These are phyloP conservation scores for Ceratocystiopsis brevicomis DNA, from an alignment of 2,329 filamentous ascomycete genomes.

Conservation along the genomic window DNA sequence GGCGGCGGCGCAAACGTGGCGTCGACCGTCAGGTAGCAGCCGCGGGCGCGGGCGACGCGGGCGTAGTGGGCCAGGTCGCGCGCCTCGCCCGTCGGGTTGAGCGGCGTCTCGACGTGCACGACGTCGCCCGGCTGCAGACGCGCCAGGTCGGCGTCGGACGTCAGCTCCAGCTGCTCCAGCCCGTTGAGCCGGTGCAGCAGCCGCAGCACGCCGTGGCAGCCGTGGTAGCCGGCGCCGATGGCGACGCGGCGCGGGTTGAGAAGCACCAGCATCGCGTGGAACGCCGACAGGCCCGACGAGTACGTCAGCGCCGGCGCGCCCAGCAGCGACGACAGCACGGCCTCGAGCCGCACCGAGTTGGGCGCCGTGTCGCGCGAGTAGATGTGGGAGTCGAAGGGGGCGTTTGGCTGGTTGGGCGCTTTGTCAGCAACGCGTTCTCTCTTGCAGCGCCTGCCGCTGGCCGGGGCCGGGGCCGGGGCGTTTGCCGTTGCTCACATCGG, in stretches of 20 bases:
- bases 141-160: conserved; percentile 24
- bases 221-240: conserved; percentile 78
- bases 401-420: conserved; percentile 24
- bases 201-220: conserved; percentile 68
- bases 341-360: conserved; percentile 70
- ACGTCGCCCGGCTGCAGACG: conserved; percentile 61
- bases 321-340: conserved; percentile 57
- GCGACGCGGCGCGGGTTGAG: conserved; percentile 67
- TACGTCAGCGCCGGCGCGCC: conserved; percentile 57
- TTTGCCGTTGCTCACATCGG: conserved; percentile 28
- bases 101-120: conserved; percentile 78
- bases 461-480: too few species aligned
- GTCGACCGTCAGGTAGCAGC: conserved; percentile 68
- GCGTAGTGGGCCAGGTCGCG: conserved; percentile 56
- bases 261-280: conserved; percentile 72
- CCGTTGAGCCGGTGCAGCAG: conserved; percentile 60
- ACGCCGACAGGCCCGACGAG: conserved; percentile 66
- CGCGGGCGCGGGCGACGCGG: conserved; percentile 47
- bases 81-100: conserved; percentile 78
- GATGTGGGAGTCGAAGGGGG: conserved; percentile 45
- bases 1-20: conserved; percentile 85
- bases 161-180: conserved; percentile 51
- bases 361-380: conserved; percentile 71
- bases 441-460: too few species aligned
- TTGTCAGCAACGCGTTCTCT: too few species aligned